A percentile compares a stretch with the other conserved stretches of the same genome.
phyloP scores from a whole-genome alignment of 1,139 yeast species.

The Meyerozyma elateridarum region DNA sequence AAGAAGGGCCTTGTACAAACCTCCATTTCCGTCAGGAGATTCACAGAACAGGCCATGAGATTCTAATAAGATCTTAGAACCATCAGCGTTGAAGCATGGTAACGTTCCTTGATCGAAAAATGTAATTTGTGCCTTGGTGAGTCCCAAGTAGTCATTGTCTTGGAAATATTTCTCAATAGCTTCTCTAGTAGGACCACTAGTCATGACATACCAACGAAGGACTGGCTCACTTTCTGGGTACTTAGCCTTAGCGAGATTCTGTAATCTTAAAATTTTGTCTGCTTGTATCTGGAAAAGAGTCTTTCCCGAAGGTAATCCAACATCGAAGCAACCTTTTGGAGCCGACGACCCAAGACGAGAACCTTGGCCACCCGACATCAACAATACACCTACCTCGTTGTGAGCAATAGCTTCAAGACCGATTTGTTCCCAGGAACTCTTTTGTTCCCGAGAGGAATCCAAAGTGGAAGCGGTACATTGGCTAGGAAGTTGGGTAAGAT shows the following conservation, averaged over 20 bases:
- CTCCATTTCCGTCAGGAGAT: constrained; percentile 99
- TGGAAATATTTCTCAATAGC: constrained; percentile 73
- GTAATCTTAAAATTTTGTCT: constrained; percentile 68
- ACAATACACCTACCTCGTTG: constrained; percentile 79
- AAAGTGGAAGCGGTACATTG: constrained; percentile 48
- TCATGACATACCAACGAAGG: constrained; percentile 91
- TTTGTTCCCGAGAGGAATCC: constrained; percentile 27
- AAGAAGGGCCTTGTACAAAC: constrained; percentile 79
- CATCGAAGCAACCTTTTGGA: constrained; percentile 93
- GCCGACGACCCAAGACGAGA: constrained; percentile 82
- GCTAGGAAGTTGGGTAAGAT: constrained; percentile 48
- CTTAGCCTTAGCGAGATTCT: constrained; percentile 46
- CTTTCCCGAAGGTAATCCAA: constrained; percentile 78
- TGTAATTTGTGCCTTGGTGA: constrained; percentile 50
- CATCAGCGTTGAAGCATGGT: constrained; percentile 78
- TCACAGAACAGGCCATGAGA: constrained; percentile 56
- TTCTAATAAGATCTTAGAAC: constrained; percentile 64
- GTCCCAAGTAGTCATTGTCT: constrained; percentile 64
- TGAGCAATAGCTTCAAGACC: constrained; percentile 69
- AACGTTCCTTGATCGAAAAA: constrained; percentile 94
- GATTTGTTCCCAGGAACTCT: constrained; percentile 43
- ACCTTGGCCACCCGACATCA: constrained; percentile 99
- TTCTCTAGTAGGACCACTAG: constrained; percentile 81
- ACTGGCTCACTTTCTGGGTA: constrained; percentile 23
- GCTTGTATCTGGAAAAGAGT: constrained; percentile 91